phyloP scores from a whole-genome alignment of 306 rosid genomes.

The Luffa acutangula region DNA sequence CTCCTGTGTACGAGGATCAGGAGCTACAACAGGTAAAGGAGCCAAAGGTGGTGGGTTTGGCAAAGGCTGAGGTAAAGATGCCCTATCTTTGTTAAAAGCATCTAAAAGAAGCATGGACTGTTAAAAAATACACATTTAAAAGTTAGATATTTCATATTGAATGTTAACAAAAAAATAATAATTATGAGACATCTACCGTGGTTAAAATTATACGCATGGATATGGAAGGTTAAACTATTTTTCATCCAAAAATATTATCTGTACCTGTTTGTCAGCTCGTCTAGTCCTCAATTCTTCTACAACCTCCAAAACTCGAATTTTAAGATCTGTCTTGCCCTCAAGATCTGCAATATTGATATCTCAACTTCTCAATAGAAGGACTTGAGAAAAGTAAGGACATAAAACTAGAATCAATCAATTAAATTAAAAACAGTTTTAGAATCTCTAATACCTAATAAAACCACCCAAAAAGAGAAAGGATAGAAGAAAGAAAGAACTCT shows the following conservation, averaged over 20 bases:
- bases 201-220: neutral
- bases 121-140: constrained; percentile 6
- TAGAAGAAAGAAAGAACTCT: neutral
- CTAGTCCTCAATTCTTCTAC: constrained; percentile 83
- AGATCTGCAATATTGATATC: constrained; percentile 49
- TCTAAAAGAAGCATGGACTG: constrained; percentile 93
- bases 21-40: constrained; percentile 68
- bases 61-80: constrained; percentile 84
- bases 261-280: constrained; percentile 95
- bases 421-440: neutral
- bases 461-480: neutral
- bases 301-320: constrained; percentile 82
- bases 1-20: constrained; percentile 88
- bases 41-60: constrained; percentile 90
- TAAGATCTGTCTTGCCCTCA: constrained; percentile 89
- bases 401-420: neutral
- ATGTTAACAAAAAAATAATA: neutral
- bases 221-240: neutral
- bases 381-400: neutral
- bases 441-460: neutral
- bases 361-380: neutral
- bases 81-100: constrained; percentile 96
- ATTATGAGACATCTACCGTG: neutral
- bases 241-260: neutral
- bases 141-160: neutral